These are phyloP conservation scores for Dothidotthia symphoricarpi DNA, from an alignment of 2,329 filamentous ascomycete genomes.

Conservation along the genomic window DNA sequence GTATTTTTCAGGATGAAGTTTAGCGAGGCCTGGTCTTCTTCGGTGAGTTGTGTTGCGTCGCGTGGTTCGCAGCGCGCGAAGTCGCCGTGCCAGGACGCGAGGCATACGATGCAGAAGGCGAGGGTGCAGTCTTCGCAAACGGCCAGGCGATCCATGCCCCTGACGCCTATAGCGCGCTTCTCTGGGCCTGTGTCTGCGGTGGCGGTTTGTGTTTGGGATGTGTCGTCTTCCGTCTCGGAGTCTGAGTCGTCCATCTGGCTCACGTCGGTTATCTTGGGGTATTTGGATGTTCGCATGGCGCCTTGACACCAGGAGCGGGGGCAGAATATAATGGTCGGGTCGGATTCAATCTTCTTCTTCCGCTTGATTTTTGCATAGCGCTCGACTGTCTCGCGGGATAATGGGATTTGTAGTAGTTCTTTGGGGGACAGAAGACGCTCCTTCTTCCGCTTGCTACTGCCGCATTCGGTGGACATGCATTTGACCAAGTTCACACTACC, in stretches of 20 bases:
- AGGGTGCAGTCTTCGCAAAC: conserved; percentile 74
- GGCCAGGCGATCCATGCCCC: conserved; percentile 65
- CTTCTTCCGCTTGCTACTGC: conserved; percentile 43
- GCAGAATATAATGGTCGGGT: conserved; percentile 90
- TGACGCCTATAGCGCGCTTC: conserved; percentile 40
- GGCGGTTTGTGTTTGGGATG: conserved; percentile 3
- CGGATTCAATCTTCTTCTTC: conserved; percentile 86
- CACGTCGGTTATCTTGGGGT: conserved; percentile 48
- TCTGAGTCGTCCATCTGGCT: conserved; percentile 41
- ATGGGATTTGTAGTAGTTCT: conserved; percentile 63
- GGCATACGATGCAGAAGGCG: conserved; percentile 79
- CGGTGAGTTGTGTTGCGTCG: conserved; percentile 68
- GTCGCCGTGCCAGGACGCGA: conserved; percentile 89
- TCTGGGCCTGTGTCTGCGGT: conserved; percentile 11
- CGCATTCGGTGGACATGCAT: conserved; percentile 78
- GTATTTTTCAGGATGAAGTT: conserved; percentile 81
- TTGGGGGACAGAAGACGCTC: conserved; percentile 74
- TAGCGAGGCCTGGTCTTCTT: conserved; percentile 81
- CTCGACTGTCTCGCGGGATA: conserved; percentile 66
- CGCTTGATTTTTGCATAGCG: conserved; percentile 89
- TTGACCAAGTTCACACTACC: conserved; percentile 77
- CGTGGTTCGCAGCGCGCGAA: conserved; percentile 69
- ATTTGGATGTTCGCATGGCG: conserved; percentile 63
- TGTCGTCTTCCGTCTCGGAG: conserved; percentile 36
- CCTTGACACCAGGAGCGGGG: conserved; percentile 91